phyloP scores from a whole-genome alignment of 2,329 filamentous ascomycete species.

The Coniella lustricola region DNA sequence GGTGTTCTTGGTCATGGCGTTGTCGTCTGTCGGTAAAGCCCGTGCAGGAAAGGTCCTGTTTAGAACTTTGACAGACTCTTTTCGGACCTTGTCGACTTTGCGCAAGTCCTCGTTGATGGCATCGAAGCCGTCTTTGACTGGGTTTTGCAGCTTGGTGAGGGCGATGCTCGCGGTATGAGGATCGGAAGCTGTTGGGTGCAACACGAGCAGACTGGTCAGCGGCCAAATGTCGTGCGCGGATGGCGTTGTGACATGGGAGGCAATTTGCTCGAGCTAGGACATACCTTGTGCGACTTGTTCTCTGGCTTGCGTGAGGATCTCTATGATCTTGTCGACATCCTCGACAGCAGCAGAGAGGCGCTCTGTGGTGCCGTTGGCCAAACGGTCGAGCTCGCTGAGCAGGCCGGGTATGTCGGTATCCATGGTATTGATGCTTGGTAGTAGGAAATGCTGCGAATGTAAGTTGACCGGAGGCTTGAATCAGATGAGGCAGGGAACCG shows the following conservation, averaged over 20 bases:
- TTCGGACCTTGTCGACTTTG: slow-evolving; percentile 74
- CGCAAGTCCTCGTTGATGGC: slow-evolving; percentile 74
- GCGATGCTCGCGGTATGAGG: slow-evolving; percentile 64
- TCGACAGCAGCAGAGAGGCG: slow-evolving; percentile 64
- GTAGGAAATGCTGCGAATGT: neutral
- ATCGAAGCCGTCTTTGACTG: slow-evolving; percentile 75
- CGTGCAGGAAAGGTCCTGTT: slow-evolving; percentile 56
- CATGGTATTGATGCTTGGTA: neutral
- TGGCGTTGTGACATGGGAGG: neutral
- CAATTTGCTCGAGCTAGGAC: slow-evolving; percentile 8
- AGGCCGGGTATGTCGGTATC: slow-evolving; percentile 43
- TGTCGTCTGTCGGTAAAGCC: slow-evolving; percentile 69
- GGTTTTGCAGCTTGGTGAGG: slow-evolving; percentile 78
- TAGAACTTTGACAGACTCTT: slow-evolving; percentile 76
- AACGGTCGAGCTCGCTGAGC: slow-evolving; percentile 66
- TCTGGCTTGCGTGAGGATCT: slow-evolving; percentile 65
- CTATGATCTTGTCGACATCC: slow-evolving; percentile 78
- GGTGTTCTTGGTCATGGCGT: slow-evolving; percentile 69
- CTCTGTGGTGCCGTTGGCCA: slow-evolving; percentile 52
- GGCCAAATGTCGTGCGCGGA: neutral
- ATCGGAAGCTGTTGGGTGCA: slow-evolving; percentile 39
- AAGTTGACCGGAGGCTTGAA: neutral
- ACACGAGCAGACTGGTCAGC: slow-evolving; percentile 3
- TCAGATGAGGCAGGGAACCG: neutral
- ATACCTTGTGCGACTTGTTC: slow-evolving; percentile 65